Conservation (phyloP, 805 yeast genomes). For the Brettanomyces anomalus region DNA sequence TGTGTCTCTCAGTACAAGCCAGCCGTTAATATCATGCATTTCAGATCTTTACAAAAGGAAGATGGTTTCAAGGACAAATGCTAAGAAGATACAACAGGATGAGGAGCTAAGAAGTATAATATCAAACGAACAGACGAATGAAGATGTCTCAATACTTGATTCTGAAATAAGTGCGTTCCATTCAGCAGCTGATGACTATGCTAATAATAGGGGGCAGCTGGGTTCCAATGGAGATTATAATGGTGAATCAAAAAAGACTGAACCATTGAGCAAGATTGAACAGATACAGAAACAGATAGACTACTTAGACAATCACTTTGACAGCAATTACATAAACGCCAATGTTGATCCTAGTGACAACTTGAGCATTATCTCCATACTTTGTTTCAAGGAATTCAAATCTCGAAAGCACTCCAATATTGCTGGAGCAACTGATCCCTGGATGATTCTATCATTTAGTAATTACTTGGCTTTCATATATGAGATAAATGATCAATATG, state of each 20-base stretch:
- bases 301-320: conserved; percentile 10
- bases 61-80: not conserved
- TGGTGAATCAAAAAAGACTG: not conserved
- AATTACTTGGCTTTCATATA: conserved; percentile 16
- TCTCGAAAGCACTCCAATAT: conserved; percentile 4
- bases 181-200: not conserved
- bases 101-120: not conserved
- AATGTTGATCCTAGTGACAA: conserved; percentile 23
- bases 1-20: conserved; percentile 18
- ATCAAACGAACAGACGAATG: not conserved
- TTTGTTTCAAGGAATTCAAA: conserved; percentile 22
- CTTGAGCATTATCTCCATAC: conserved; percentile 21
- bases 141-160: not conserved
- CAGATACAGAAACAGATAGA: conserved; percentile 8
- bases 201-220: not conserved
- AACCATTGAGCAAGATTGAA: conserved; percentile 1
- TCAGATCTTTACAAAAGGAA: conserved; percentile 4
- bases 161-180: too few species aligned
- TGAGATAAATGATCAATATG: conserved; percentile 14
- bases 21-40: conserved; percentile 24
- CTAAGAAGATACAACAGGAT: not conserved
- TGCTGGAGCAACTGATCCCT: conserved; percentile 5
- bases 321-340: conserved; percentile 21
- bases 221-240: not conserved
- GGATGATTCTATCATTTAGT: conserved; percentile 21